Conservation (phyloP, 805 yeast genomes). For the Ogataea henricii region DNA sequence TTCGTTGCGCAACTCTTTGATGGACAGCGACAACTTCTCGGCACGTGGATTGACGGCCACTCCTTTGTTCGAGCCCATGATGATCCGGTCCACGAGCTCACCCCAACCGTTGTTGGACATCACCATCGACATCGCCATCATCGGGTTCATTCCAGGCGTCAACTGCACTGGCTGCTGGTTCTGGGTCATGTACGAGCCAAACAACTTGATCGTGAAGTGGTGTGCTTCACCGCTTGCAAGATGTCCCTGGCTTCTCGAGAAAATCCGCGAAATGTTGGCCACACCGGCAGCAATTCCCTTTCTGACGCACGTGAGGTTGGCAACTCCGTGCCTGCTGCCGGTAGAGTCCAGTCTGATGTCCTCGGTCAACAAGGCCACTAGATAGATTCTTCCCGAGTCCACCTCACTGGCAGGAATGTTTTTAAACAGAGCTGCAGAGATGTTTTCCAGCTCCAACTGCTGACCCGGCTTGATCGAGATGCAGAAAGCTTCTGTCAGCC, state of each 20-base stretch:
- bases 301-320: slow-evolving; percentile 46
- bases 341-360: slow-evolving; percentile 49
- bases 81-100: slow-evolving; percentile 74
- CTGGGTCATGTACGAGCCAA: slow-evolving; percentile 62
- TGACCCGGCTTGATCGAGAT: slow-evolving; percentile 62
- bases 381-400: slow-evolving; percentile 63
- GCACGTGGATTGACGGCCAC: slow-evolving; percentile 83
- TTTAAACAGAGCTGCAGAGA: slow-evolving; percentile 78
- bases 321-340: slow-evolving; percentile 10
- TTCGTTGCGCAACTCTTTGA: slow-evolving; percentile 70
- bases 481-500: slow-evolving; percentile 79
- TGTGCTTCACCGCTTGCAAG: slow-evolving; percentile 64
- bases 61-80: slow-evolving; percentile 72
- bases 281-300: slow-evolving; percentile 90
- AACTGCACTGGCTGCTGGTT: slow-evolving; percentile 32
- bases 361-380: slow-evolving; percentile 78
- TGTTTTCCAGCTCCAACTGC: slow-evolving; percentile 60
- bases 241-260: slow-evolving; percentile 64
- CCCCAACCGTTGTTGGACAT: slow-evolving; percentile 82
- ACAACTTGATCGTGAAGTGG: slow-evolving; percentile 70
- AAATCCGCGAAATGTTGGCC: slow-evolving; percentile 77
- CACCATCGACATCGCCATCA: slow-evolving; percentile 38
- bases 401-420: slow-evolving; percentile 68
- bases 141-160: slow-evolving; percentile 36
- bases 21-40: slow-evolving; percentile 64